Percentiles rank a stretch among this genome's conserved stretches.
These are phyloP conservation scores for Acanthochlamys bracteata DNA, from an alignment of 106 monocot species.

Conservation along the genomic window DNA sequence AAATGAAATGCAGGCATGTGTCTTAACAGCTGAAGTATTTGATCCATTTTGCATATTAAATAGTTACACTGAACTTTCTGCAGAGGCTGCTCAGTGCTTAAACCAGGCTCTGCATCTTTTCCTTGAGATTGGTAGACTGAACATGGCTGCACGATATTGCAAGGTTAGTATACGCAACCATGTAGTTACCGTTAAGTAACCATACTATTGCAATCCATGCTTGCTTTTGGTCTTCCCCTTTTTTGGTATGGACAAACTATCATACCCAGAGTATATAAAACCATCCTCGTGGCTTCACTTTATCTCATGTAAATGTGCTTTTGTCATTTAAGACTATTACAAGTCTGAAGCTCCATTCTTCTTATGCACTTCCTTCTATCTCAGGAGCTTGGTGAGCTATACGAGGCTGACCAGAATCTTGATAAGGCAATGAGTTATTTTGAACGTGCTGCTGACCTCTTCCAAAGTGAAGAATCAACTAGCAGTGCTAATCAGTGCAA, in stretches of 20 bases:
- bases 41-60: background rate
- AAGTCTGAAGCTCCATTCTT: too few species aligned
- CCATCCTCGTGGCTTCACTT: background rate
- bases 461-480: constrained; percentile 78
- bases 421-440: constrained; percentile 70
- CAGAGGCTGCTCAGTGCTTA: constrained; percentile 69
- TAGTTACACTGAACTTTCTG: constrained; percentile 14
- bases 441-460: constrained; percentile 87
- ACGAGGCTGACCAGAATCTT: constrained; percentile 65
- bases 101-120: constrained; percentile 80
- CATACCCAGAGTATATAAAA: too few species aligned
- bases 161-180: constrained; percentile 34
- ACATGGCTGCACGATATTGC: constrained; percentile 95
- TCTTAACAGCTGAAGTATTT: background rate
- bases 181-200: background rate
- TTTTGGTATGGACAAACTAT: too few species aligned
- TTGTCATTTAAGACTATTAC: too few species aligned
- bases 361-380: background rate
- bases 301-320: too few species aligned
- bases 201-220: too few species aligned
- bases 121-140: constrained; percentile 85
- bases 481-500: constrained; percentile 78
- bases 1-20: too few species aligned
- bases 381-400: constrained; percentile 86
- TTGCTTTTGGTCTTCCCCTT: too few species aligned